Evolutionary conservation across 2,329 filamentous ascomycete genomes (phyloP).

Genomic region (Alternaria brassicae): DNA sequence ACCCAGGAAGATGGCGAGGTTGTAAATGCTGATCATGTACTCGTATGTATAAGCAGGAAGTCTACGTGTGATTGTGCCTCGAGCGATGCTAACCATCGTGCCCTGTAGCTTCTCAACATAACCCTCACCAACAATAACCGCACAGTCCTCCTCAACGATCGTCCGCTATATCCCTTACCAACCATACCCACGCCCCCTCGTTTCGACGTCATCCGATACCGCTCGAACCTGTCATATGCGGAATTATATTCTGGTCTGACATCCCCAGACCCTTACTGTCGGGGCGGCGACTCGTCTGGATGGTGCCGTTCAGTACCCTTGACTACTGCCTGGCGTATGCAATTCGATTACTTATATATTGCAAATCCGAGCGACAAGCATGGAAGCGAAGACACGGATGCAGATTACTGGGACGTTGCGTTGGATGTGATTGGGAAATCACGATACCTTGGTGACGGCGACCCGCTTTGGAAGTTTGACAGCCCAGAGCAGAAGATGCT

Average conservation of each 20-base stretch:
- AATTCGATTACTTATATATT: constrained; percentile 36
- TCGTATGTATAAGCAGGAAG: constrained; percentile 28
- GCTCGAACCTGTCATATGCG: constrained; percentile 30
- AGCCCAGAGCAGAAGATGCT: constrained; percentile 35
- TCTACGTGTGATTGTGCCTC: background rate
- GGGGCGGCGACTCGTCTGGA: constrained; percentile 7
- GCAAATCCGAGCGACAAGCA: constrained; percentile 20
- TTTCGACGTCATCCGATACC: constrained; percentile 28
- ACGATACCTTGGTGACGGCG: constrained; percentile 12
- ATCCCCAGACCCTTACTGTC: constrained; percentile 30
- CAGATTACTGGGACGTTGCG: constrained; percentile 38
- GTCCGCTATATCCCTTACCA: constrained; percentile 37
- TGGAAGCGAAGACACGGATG: constrained; percentile 15
- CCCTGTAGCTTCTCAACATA: constrained; percentile 40
- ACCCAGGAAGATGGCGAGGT: constrained; percentile 12
- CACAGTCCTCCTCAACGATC: constrained; percentile 36
- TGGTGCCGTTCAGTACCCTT: constrained; percentile 31
- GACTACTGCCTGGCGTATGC: background rate
- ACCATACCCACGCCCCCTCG: constrained; percentile 34
- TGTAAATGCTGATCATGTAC: constrained; percentile 28
- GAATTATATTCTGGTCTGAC: constrained; percentile 35
- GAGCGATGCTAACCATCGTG: constrained; percentile 2
- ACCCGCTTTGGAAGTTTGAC: constrained; percentile 30
- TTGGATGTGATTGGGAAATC: constrained; percentile 40
- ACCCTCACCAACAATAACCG: constrained; percentile 38